Evolutionary conservation across 2,329 filamentous ascomycete genomes (phyloP), one percentile per base, ranked within the genome.

Genomic region (Aspergillus vadensis): DNA sequence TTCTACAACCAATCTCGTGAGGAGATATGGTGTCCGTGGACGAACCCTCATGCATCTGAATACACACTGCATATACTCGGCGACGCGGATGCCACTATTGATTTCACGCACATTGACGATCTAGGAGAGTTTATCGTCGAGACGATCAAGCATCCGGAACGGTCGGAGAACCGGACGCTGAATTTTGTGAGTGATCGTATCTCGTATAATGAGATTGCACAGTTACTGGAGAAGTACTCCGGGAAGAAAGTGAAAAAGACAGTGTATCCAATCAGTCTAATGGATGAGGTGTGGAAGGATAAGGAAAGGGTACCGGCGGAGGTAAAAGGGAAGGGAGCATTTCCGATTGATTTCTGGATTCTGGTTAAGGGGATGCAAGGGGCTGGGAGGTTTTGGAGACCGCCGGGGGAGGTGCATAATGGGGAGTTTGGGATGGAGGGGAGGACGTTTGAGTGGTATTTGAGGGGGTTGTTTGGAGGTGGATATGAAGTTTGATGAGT

Each of bases 1-100:
- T 70, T 72, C 51, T 73, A 72, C 58, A 67, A 74, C 61, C 67
- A 70, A 60, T 55, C 63, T 21, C 65, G 67, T n/a, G 70, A 75
- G 50, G 55, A 59, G 2, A 60, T 63, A 5, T 70, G 66, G 65
- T 74, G 68, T 55, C 69, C 68, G 2, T 70, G 70, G 70, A 68
- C 65, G 1, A 65, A 70, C 10, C 55, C 48, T 3, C 56, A 64
- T 21, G 55, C 60, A 5, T n/a, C 63, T 1, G 5, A 12, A 17
- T 72, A 72, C 57, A 65, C 47, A 0, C 19, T 73, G 19, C 66
- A 69, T 39, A 59, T 69, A 10, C 61, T 74, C 17, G 69, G 70
- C 9, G 57, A 67, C 21, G 60, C 66, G 1, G 59, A 70, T 7
- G 68, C 65, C 1, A 60, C 62, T 55, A 65, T 67, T 3, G 67